Conservation (phyloP, 2,329 filamentous ascomycete genomes). For the Diplodia mutila region DNA sequence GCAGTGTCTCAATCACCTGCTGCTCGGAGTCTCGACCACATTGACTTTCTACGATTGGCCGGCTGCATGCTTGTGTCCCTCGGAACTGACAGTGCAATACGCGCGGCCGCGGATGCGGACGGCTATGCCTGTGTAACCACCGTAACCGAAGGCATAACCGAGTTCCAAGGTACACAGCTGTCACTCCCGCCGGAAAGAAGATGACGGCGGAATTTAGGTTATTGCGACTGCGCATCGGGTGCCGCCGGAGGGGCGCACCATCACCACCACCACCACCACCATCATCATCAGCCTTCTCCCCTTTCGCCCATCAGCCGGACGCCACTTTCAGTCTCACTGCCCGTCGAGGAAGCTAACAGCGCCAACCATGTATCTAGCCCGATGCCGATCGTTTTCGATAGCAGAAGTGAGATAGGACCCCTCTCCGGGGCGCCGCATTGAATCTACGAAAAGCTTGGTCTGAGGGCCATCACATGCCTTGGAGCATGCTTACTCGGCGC, state of each 20-base stretch:
- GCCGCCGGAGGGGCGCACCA: background rate
- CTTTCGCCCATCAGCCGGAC: background rate
- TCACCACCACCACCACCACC: too few species aligned
- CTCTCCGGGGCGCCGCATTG: background rate
- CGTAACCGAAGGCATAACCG: background rate
- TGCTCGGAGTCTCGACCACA: background rate
- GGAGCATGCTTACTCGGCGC: background rate
- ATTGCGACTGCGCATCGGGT: background rate
- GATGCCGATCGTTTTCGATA: background rate
- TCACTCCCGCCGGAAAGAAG: background rate
- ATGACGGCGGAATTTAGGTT: constrained; percentile 6
- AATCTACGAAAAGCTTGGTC: background rate
- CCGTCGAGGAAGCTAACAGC: background rate
- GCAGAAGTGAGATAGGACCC: background rate
- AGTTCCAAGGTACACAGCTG: constrained; percentile 9
- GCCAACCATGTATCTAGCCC: background rate
- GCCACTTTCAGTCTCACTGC: background rate
- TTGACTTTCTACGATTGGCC: background rate
- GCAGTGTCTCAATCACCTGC: background rate
- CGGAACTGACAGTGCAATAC: background rate
- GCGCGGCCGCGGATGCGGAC: background rate
- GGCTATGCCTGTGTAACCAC: constrained; percentile 4
- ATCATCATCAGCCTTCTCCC: background rate
- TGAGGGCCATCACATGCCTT: constrained; percentile 10
- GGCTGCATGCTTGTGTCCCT: background rate